Conservation (phyloP, 176 grass and related monocot species). For the Alloteropsis semialata region DNA sequence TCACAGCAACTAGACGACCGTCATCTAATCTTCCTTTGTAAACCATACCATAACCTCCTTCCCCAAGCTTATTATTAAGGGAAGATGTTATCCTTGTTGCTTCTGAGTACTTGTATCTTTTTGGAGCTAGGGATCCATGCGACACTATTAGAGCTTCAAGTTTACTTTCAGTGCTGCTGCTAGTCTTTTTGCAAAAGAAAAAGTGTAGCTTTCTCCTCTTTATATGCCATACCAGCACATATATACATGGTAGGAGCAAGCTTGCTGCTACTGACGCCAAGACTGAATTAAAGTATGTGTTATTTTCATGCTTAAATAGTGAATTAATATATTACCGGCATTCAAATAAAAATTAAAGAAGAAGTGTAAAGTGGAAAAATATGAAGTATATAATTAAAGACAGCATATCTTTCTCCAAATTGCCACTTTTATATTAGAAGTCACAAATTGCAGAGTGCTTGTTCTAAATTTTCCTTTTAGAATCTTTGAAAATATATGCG, state of each 20-base stretch:
- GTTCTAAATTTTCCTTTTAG: not conserved
- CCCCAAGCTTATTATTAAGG: constrained; percentile 37
- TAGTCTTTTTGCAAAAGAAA: not conserved
- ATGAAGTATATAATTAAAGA: not conserved
- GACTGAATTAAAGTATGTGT: not conserved
- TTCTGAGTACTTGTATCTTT: constrained; percentile 52
- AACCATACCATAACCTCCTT: constrained; percentile 50
- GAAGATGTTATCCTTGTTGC: constrained; percentile 48
- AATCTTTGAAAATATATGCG: not conserved
- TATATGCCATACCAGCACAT: not conserved
- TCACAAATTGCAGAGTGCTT: not conserved
- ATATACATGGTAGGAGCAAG: constrained; percentile 15
- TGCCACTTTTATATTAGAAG: not conserved
- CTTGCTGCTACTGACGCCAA: not conserved
- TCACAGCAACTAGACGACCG: constrained; percentile 32
- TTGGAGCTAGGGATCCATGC: constrained; percentile 46
- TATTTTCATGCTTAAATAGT: not conserved
- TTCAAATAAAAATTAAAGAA: not conserved
- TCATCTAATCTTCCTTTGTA: constrained; percentile 35
- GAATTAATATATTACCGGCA: not conserved
- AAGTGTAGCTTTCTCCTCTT: not conserved
- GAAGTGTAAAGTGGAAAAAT: too few relatives aligned
- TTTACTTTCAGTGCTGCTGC: not conserved
- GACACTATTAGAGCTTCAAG: constrained; percentile 20
- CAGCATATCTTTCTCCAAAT: not conserved